Base-by-base conservation (phyloP, 257 asterid species). In the Catharanthus roseus region DNA sequence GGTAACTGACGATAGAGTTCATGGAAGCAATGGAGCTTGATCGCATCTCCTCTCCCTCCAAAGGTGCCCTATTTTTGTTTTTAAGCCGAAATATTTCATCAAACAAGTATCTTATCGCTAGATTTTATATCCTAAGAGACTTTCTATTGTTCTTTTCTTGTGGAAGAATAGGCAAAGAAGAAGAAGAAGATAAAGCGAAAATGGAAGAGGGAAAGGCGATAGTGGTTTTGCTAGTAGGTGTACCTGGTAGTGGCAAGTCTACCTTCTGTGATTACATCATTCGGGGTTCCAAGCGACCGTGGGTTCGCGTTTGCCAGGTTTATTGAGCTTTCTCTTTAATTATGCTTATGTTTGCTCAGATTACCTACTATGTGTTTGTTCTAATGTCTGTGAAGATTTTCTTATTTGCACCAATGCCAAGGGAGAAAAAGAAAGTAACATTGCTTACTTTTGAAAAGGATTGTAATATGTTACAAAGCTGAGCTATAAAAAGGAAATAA, bases 291-390 rank as follows among this genome's bases (percentile, higher is more conserved):
- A 24, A 74, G 41, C 95, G 90, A 39, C 84, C 85, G 6, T 93
- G 99, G 99, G 80, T 74, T 54, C 99, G 99, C 67, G 78, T 91
- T 71, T 93, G 97, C 84, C 99, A 93, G 96, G 99, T 92, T 75
- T 45, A 29, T 72, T 62, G 53, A 28, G 44, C 51, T 72, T 19
- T 29, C 38, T 13, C 7, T 34, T n/a, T 57, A 0, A 9, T 50
- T 6, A 2, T 23, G 39, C 1, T 29, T 26, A 16, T 10, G 11
- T n/a, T 31, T 67, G 54, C 3, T 15, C 53, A 42, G 9, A n/a
- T 36, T 16, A 19, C 70, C 63, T 36, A 53, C 54, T 29, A 34
- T 16, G 16, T 74, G 57, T 70, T 74, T 24, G 75, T 29, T 23
- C 28, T 36, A 61, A 38, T 69, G 71, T 75, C 65, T 7, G 16